These are phyloP conservation scores for Cyathus striatus DNA, from an alignment of 768 basidiomycete genomes.

Conservation along the genomic window DNA sequence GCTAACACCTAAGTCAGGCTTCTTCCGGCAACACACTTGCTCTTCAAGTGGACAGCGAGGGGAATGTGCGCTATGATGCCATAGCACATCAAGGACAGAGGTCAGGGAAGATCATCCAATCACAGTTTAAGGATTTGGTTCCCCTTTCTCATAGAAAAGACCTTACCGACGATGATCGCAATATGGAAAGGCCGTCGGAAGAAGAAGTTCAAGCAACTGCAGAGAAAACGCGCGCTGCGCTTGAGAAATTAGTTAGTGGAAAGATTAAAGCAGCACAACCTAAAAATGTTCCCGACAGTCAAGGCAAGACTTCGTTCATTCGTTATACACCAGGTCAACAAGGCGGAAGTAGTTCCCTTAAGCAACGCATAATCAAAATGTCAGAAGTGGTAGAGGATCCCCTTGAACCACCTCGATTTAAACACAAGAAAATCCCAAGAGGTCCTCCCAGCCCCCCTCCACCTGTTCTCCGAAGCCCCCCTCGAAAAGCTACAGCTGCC, in stretches of 20 bases:
- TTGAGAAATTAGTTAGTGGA: slow-evolving; percentile 90
- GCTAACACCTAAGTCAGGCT: slow-evolving; percentile 43
- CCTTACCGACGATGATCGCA: slow-evolving; percentile 62
- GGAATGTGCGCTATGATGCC: slow-evolving; percentile 95
- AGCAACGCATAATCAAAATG: slow-evolving; percentile 99
- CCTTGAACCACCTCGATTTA: slow-evolving; percentile 93
- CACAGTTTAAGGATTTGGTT: slow-evolving; percentile 96
- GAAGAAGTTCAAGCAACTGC: slow-evolving; percentile 89
- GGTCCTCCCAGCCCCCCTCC: slow-evolving; percentile 96
- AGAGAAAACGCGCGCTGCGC: slow-evolving; percentile 83
- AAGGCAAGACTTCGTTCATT: slow-evolving; percentile 84
- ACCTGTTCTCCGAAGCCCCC: slow-evolving; percentile 91
- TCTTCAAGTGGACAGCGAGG: slow-evolving; percentile 93
- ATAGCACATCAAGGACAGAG: slow-evolving; percentile 96
- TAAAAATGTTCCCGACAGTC: slow-evolving; percentile 84
- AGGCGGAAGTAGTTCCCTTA: slow-evolving; percentile 57
- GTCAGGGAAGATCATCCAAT: slow-evolving; percentile 80
- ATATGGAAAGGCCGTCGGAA: slow-evolving; percentile 91
- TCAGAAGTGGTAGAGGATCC: slow-evolving; percentile 97
- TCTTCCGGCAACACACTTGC: slow-evolving; percentile 93
- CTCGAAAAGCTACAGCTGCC: slow-evolving; percentile 90
- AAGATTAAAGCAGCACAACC: slow-evolving; percentile 99
- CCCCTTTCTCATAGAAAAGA: slow-evolving; percentile 89
- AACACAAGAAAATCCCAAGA: slow-evolving; percentile 97
- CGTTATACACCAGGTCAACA: slow-evolving; percentile 97